phyloP scores from a whole-genome alignment of 164 flowering plant genomes.

The Nymphaea thermarum region DNA sequence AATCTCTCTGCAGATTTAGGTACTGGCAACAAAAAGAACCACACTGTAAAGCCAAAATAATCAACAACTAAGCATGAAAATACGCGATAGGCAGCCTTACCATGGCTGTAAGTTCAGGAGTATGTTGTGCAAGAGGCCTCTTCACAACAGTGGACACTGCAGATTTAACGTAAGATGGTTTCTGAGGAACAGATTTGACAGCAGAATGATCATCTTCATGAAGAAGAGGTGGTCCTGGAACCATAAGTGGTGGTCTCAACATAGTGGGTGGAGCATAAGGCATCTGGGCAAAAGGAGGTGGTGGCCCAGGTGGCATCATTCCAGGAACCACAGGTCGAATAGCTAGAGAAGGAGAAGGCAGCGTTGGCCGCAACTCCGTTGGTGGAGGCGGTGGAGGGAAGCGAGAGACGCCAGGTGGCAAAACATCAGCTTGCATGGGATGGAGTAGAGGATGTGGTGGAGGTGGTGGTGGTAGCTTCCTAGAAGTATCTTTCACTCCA shows the following conservation, averaged over 20 bases:
- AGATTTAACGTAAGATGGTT: slow-evolving; percentile 91
- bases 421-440: slow-evolving; percentile 50
- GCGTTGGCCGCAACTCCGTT: slow-evolving; percentile 36
- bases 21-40: no score
- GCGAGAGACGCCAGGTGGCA: slow-evolving; percentile 75
- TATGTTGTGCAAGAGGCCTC: slow-evolving; percentile 98
- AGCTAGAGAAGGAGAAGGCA: slow-evolving; percentile 41
- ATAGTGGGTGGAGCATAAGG: slow-evolving; percentile 64
- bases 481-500: slow-evolving; percentile 29
- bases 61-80: no score
- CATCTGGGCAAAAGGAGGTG: slow-evolving; percentile 37
- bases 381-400: slow-evolving; percentile 85
- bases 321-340: slow-evolving; percentile 47
- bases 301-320: slow-evolving; percentile 30
- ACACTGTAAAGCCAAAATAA: no score
- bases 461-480: slow-evolving; percentile 62
- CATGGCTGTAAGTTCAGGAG: slow-evolving; percentile 98
- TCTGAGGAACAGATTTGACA: slow-evolving; percentile 35
- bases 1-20: no score
- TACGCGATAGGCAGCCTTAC: slow-evolving; percentile 22
- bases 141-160: slow-evolving; percentile 97
- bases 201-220: slow-evolving; percentile 33
- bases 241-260: slow-evolving; percentile 84
- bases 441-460: slow-evolving; percentile 35
- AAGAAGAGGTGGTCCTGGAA: slow-evolving; percentile 62